phyloP scores from a whole-genome alignment of 116 monocot genomes.

The Dioscorea cayenensis region DNA sequence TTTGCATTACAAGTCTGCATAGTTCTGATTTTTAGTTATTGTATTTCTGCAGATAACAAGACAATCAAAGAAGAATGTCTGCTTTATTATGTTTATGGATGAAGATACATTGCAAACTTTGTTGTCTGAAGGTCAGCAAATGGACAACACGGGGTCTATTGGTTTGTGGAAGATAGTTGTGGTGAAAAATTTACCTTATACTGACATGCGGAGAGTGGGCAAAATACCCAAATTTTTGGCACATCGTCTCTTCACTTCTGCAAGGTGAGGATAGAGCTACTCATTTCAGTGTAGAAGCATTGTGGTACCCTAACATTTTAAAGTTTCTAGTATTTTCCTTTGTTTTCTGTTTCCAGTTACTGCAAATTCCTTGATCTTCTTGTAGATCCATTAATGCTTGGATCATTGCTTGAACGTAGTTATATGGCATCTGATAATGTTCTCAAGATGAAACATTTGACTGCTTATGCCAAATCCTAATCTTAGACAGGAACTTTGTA shows the following conservation, averaged over 20 bases:
- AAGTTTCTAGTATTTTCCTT: neutral
- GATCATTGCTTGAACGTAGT: too few species aligned
- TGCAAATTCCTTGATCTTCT: too few species aligned
- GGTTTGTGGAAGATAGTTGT: conserved; percentile 94
- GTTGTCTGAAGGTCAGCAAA: conserved; percentile 73
- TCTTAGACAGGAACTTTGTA: too few species aligned
- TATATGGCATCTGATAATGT: too few species aligned
- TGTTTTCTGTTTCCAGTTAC: too few species aligned
- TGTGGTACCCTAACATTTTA: neutral
- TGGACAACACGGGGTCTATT: conserved; percentile 69
- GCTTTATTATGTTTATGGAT: conserved; percentile 97
- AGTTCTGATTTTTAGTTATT: neutral
- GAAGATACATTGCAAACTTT: conserved; percentile 74
- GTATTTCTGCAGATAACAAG: conserved; percentile 65
- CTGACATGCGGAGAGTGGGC: conserved; percentile 97
- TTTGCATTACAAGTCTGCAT: neutral
- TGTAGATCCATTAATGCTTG: too few species aligned
- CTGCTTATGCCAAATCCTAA: too few species aligned
- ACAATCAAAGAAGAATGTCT: conserved; percentile 83
- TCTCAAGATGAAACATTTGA: too few species aligned
- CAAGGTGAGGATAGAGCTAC: conserved; percentile 50
- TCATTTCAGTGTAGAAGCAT: neutral
- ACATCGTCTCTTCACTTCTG: conserved; percentile 89
- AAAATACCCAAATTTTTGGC: conserved; percentile 94
- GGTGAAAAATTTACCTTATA: conserved; percentile 75